phyloP scores from a whole-genome alignment of 2,329 filamentous ascomycete genomes.

The Fusarium transvaalense region DNA sequence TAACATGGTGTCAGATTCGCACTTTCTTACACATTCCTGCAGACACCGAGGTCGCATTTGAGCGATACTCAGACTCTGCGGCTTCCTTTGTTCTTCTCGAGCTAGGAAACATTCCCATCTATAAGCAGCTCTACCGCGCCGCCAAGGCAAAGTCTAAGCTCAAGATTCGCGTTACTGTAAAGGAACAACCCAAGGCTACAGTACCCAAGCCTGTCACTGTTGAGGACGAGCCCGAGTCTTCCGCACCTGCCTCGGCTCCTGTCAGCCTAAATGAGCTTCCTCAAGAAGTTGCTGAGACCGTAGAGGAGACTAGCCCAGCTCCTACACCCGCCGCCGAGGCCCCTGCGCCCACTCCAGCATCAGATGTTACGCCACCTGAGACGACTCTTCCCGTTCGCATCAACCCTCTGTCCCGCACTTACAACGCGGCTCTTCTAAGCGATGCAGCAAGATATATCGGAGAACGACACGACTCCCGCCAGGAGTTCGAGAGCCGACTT shows the following conservation, averaged over 20 bases:
- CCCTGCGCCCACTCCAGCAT: conserved; percentile 37
- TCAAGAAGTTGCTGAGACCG: conserved; percentile 31
- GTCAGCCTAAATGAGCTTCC: conserved; percentile 31
- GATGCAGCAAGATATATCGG: conserved; percentile 47
- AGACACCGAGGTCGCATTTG: conserved; percentile 69
- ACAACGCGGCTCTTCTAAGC: conserved; percentile 45
- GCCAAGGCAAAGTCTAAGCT: conserved; percentile 99
- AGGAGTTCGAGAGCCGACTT: conserved; percentile 48
- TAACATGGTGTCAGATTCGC: conserved; percentile 52
- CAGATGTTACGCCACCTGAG: conserved; percentile 32
- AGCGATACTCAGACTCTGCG: conserved; percentile 96
- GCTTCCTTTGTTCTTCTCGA: conserved; percentile 84
- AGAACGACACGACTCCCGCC: conserved; percentile 40
- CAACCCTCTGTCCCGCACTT: conserved; percentile 46
- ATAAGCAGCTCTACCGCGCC: conserved; percentile 96
- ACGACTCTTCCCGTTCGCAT: conserved; percentile 44
- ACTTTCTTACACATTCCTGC: conserved; percentile 53
- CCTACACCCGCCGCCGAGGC: conserved; percentile 36
- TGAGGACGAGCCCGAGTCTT: conserved; percentile 63
- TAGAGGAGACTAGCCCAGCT: conserved; percentile 30
- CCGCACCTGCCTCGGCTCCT: conserved; percentile 18
- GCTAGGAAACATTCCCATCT: conserved; percentile 81
- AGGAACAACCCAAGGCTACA: conserved; percentile 42
- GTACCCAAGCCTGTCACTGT: conserved; percentile 60
- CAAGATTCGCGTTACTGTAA: conserved; percentile 78